Evolutionary conservation across 108 stramenopile species (phyloP), one percentile per base, ranked within the genome.

Genomic region (Aureococcus anophagefferens): DNA sequence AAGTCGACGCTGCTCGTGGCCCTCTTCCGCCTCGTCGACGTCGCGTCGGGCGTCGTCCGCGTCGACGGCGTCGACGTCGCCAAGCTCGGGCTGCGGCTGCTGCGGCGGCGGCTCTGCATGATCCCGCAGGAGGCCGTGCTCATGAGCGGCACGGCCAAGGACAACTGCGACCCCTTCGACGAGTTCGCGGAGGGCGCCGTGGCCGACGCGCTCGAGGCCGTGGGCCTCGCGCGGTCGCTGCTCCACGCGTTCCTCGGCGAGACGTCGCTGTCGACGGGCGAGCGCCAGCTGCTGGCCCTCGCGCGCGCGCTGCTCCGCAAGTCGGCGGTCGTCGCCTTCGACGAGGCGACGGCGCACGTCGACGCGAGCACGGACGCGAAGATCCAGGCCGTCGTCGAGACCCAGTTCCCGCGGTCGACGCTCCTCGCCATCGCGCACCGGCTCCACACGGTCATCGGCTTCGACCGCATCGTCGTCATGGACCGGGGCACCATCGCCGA

Each of bases 221-320:
- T n/a, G n/a, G n/a, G n/a, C n/a, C n/a, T n/a, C n/a, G n/a, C n/a
- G n/a, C n/a, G n/a, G n/a, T n/a, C n/a, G n/a, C n/a, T n/a, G n/a
- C n/a, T n/a, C n/a, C n/a, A n/a, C n/a, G n/a, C n/a, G n/a, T n/a
- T n/a, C n/a, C n/a, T n/a, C n/a, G n/a, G n/a, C n/a, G n/a, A n/a
- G n/a, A n/a, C n/a, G n/a, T n/a, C n/a, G n/a, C n/a, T n/a, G n/a
- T n/a, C n/a, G n/a, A n/a, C n/a, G 18, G 97, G 97, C 0, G 89
- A 98, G 81, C 73, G 95, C 28, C 97, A 98, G 76, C 81, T 98
- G 21, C 75, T 98, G 11, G 96, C 94, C 66, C 74, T 98, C 32
- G 95, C 97, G 4, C 83, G 97, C 45, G 94, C 93, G 1, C 84
- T 95, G 62, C 74, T 98, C 28, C 79, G 84, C 44, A 85, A 83